phyloP scores from a whole-genome alignment of 805 yeast genomes.

The Starmerella asiatica region DNA sequence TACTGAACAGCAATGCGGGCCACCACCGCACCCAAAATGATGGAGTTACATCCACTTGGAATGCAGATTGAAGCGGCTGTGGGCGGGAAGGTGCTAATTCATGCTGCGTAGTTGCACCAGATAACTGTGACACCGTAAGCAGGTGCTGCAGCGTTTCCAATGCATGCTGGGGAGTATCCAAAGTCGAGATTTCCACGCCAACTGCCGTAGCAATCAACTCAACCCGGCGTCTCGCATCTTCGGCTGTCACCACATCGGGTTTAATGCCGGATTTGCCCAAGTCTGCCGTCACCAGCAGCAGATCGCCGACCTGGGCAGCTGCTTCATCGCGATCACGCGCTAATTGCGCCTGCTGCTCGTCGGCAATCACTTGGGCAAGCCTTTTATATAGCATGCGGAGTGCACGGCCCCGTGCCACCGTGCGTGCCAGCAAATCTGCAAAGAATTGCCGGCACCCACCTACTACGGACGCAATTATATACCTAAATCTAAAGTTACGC shows the following conservation, averaged over 20 bases:
- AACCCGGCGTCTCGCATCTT: neutral
- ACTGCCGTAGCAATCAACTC: constrained; percentile 5
- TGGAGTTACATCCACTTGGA: constrained; percentile 8
- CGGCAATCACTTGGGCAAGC: neutral
- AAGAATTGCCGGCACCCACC: neutral
- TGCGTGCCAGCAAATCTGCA: neutral
- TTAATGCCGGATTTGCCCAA: neutral
- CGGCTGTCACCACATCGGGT: neutral
- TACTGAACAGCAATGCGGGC: constrained; percentile 39
- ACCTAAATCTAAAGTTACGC: neutral
- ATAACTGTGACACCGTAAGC: constrained; percentile 1
- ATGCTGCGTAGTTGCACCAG: neutral
- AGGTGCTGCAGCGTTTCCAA: constrained; percentile 13
- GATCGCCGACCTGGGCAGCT: constrained; percentile 13
- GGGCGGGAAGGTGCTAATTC: neutral
- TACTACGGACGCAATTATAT: neutral
- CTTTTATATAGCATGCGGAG: neutral
- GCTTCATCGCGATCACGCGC: constrained; percentile 4
- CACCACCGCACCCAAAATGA: constrained; percentile 40
- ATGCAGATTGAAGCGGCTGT: neutral
- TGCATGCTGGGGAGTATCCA: constrained; percentile 9
- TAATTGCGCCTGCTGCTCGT: constrained; percentile 1
- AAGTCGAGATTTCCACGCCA: neutral
- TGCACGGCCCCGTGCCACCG: neutral
- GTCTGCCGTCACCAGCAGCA: neutral